phyloP scores from a whole-genome alignment of 805 yeast genomes.

The Maudiozyma barnettii region DNA sequence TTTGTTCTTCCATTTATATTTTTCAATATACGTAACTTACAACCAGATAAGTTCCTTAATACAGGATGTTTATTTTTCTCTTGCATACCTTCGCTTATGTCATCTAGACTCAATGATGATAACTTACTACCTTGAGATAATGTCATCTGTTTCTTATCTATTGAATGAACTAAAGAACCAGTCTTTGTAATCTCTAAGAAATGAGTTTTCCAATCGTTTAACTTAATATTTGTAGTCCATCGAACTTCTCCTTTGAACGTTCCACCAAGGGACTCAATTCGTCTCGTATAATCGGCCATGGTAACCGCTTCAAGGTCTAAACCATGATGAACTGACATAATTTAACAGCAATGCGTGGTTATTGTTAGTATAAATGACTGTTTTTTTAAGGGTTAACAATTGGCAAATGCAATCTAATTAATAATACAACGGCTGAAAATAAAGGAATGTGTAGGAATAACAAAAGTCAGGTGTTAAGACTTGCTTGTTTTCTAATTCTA shows the following conservation, averaged over 20 bases:
- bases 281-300: neutral
- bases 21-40: constrained; percentile 14
- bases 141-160: constrained; percentile 5
- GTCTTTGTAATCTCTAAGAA: constrained; percentile 11
- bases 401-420: no score
- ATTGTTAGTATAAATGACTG: no score
- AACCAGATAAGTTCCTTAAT: constrained; percentile 19
- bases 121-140: neutral
- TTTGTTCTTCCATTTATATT: constrained; percentile 1
- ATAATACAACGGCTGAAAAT: no score
- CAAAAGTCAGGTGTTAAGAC: no score
- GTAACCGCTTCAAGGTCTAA: neutral
- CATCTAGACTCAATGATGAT: neutral
- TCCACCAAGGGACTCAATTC: constrained; percentile 8
- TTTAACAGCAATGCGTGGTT: constrained; percentile 6
- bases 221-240: constrained; percentile 16
- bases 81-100: neutral
- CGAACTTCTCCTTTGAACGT: constrained; percentile 17
- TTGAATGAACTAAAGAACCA: constrained; percentile 14
- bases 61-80: constrained; percentile 7
- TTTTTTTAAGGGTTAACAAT: no score
- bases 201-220: constrained; percentile 19
- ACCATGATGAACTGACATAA: neutral
- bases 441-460: no score
- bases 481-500: no score